Evolutionary conservation across 495 filamentous ascomycete species (phyloP).

Genomic region (Aspergillus egyptiacus): DNA sequence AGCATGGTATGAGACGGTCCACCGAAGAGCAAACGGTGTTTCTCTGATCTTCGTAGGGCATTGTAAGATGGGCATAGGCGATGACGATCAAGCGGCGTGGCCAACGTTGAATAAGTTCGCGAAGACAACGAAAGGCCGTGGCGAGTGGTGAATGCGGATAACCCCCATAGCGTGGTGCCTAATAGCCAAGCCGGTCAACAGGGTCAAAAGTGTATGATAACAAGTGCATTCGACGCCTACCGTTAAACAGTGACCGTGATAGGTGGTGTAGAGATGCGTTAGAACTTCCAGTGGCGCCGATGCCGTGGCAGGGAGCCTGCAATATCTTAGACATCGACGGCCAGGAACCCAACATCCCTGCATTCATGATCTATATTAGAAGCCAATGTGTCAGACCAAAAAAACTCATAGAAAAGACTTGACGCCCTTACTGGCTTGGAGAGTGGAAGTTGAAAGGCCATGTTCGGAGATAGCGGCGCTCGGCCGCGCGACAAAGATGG

Average conservation of each 20-base stretch:
- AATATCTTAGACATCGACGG: conserved; percentile 40
- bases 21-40: conserved; percentile 50
- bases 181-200: neutral
- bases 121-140: conserved; percentile 16
- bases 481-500: conserved; percentile 30
- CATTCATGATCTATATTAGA: conserved; percentile 30
- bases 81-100: conserved; percentile 24
- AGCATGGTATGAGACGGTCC: conserved; percentile 53
- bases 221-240: conserved; percentile 3
- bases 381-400: conserved; percentile 13
- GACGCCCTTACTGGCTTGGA: conserved; percentile 33
- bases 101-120: conserved; percentile 36
- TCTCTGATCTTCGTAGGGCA: conserved; percentile 27
- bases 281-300: conserved; percentile 19
- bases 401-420: neutral
- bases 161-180: conserved; percentile 21
- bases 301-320: conserved; percentile 30
- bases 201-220: neutral
- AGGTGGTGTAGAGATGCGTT: conserved; percentile 16
- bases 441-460: conserved; percentile 45
- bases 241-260: conserved; percentile 17
- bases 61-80: conserved; percentile 19
- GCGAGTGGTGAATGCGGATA: conserved; percentile 20
- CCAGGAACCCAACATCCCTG: conserved; percentile 40
- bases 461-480: conserved; percentile 39